phyloP scores from a whole-genome alignment of 352 stramenopile species.

The Pythium aquatile region DNA sequence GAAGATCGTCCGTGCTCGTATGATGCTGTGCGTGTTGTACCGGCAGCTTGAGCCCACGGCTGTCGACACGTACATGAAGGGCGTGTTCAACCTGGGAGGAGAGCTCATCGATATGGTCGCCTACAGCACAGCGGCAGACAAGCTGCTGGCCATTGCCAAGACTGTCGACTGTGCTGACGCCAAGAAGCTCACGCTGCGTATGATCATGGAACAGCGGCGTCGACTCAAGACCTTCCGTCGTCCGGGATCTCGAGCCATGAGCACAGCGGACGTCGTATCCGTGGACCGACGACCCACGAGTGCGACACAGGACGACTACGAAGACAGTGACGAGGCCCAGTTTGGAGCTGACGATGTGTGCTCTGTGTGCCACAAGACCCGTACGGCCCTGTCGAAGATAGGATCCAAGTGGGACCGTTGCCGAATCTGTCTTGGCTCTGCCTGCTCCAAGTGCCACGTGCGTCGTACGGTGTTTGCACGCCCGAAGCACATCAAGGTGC shows the following conservation, averaged over 20 bases:
- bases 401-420: constrained; percentile 29
- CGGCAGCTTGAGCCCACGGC: constrained; percentile 37
- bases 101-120: constrained; percentile 41
- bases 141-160: constrained; percentile 38
- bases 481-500: constrained; percentile 35
- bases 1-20: constrained; percentile 39
- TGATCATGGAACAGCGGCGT: constrained; percentile 14
- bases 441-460: constrained; percentile 53
- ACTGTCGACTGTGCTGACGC: constrained; percentile 36
- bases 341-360: constrained; percentile 17
- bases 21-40: constrained; percentile 64
- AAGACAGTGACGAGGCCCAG: background rate
- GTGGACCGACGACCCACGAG: constrained; percentile 14
- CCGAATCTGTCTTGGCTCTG: constrained; percentile 34
- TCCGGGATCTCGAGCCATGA: background rate
- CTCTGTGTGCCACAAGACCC: constrained; percentile 25
- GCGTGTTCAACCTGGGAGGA: constrained; percentile 49
- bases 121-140: constrained; percentile 40
- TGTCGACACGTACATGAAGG: constrained; percentile 52
- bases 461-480: constrained; percentile 41
- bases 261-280: background rate
- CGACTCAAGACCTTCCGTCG: constrained; percentile 6
- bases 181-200: constrained; percentile 43
- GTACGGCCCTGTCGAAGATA: constrained; percentile 18
- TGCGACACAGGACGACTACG: constrained; percentile 3